Percentiles rank a stretch among this genome's conserved stretches.
phyloP scores from a whole-genome alignment of 495 filamentous ascomycete genomes.

The Lepidopterella palustris region DNA sequence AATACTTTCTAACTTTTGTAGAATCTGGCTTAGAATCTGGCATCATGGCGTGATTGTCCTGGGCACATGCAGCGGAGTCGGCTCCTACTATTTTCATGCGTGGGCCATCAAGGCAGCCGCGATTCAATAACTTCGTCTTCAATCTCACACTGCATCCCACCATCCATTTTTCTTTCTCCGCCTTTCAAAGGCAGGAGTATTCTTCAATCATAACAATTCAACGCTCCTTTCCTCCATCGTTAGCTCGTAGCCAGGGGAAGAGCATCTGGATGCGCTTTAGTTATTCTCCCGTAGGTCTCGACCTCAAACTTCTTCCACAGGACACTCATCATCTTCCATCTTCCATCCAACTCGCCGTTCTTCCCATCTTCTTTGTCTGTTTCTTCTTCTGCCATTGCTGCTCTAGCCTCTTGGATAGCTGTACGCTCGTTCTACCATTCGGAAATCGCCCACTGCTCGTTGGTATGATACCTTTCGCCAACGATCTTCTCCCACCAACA shows the following conservation, averaged over 20 bases:
- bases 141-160: not conserved
- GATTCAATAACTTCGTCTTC: not conserved
- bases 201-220: not conserved
- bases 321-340: slow-evolving; percentile 30
- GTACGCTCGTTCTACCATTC: slow-evolving; percentile 12
- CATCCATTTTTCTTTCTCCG: not conserved
- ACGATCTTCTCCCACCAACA: too few relatives aligned
- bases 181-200: not conserved
- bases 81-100: too few relatives aligned
- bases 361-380: slow-evolving; percentile 22
- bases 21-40: too few relatives aligned
- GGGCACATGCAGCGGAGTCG: too few relatives aligned
- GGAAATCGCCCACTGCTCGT: not conserved
- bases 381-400: slow-evolving; percentile 26
- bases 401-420: slow-evolving; percentile 27
- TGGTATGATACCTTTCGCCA: not conserved
- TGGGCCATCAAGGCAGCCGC: not conserved
- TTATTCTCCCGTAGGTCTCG: slow-evolving; percentile 11
- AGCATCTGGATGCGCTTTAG: slow-evolving; percentile 4
- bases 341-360: slow-evolving; percentile 11
- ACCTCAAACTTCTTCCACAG: not conserved
- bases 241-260: slow-evolving; percentile 2
- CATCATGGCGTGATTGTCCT: too few relatives aligned
- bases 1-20: too few relatives aligned
- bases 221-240: slow-evolving; percentile 5